Evolutionary conservation across 2,329 filamentous ascomycete species (phyloP), one percentile per base, ranked within the genome.

Genomic region (Phialophora verrucosa): DNA sequence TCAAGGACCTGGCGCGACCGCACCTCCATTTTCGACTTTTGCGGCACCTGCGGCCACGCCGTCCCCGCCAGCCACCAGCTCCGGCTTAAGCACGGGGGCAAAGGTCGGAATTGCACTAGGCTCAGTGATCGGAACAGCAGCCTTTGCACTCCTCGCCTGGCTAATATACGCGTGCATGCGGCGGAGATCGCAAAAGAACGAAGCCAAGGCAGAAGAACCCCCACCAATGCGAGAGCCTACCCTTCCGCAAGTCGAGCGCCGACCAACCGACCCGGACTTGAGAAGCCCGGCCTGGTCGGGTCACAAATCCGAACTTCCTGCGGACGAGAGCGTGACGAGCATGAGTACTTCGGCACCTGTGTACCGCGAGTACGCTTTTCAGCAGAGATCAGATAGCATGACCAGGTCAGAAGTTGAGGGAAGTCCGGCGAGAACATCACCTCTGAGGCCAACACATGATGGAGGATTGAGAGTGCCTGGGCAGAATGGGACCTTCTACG

Each of bases 301-400:
- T 50, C 67, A 71, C 62, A 72, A 70, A 53, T 69, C 70, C 4
- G 71, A 73, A 64, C 62, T 72, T 17, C 63, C 70, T 5, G 69
- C 67, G 12, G 63, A 69, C 42, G 69, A 67, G 38, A 65, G 38
- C 56, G 59, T 59, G 27, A 58, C 65, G 27, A 50, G 53, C 17
- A 55, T 31, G 27, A 55, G 25, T 25, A 31, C 54, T 10, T 66
- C 63, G 20, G 51, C 62, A 23, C 63, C 59, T 5, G 53, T 8
- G 23, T 71, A 69, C 59, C 59, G 63, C 47, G 65, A 64, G n/a
- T 60, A 31, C 32, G 29, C 20, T 31, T 51, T 56, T 20, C 70
- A 54, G 11, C 64, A 64, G 14, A 44, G 51, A 69, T 29, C 25
- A 20, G 29, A 32, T 11, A 31, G 53, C 17, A 55, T 12, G 49